These are phyloP conservation scores for Oryza glaberrima DNA, from an alignment of 176 grass and related monocot genomes.

Conservation along the genomic window DNA sequence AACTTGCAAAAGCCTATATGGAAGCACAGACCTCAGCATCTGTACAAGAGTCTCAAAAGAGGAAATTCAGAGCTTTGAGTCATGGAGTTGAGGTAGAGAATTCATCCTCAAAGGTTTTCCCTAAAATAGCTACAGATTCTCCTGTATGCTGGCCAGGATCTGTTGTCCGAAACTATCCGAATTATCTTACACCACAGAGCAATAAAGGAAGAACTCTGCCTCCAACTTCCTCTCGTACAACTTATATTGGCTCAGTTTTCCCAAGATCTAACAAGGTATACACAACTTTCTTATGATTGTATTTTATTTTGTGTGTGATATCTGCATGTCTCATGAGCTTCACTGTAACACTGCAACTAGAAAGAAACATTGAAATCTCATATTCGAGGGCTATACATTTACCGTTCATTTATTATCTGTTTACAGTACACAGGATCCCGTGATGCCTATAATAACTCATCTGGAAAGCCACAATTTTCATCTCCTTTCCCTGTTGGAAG, in stretches of 20 bases:
- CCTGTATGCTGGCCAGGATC: slow-evolving; percentile 54
- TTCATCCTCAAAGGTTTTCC: slow-evolving; percentile 37
- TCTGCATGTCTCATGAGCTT: not conserved
- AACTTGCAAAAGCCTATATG: slow-evolving; percentile 82
- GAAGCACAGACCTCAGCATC: slow-evolving; percentile 48
- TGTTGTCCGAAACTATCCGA: slow-evolving; percentile 38
- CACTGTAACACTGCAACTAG: not conserved
- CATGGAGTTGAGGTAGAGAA: slow-evolving; percentile 46
- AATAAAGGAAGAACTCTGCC: slow-evolving; percentile 45
- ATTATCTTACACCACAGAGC: slow-evolving; percentile 60
- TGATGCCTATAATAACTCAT: slow-evolving; percentile 30
- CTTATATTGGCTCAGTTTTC: slow-evolving; percentile 57
- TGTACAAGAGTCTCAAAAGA: slow-evolving; percentile 42
- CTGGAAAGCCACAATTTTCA: slow-evolving; percentile 35
- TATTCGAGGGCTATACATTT: not conserved
- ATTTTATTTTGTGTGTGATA: slow-evolving; percentile 21
- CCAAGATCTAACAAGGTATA: slow-evolving; percentile 49
- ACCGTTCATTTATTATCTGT: slow-evolving; percentile 27
- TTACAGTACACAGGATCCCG: slow-evolving; percentile 33
- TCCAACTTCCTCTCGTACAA: slow-evolving; percentile 32
- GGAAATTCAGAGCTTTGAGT: slow-evolving; percentile 50
- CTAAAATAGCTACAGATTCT: slow-evolving; percentile 38
- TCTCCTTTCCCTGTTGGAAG: slow-evolving; percentile 50
- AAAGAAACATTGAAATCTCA: slow-evolving; percentile 4
- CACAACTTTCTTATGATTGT: slow-evolving; percentile 4